Conservation (phyloP, 208 protist species). For the Crithidia acanthocephali region DNA sequence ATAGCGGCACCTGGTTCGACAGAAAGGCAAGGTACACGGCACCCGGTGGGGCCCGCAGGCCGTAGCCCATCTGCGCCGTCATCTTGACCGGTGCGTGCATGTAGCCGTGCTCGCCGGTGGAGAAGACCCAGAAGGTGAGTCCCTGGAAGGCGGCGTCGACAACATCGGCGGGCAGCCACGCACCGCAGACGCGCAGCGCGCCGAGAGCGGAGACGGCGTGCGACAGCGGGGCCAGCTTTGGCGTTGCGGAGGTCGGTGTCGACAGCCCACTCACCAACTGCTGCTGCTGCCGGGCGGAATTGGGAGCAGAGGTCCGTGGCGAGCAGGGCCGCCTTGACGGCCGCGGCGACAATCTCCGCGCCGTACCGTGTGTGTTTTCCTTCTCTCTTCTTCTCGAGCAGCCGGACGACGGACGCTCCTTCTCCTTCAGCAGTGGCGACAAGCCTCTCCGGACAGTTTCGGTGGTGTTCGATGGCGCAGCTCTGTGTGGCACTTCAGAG, state of each 20-base stretch:
- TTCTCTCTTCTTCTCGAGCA: neutral
- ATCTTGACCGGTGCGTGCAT: conserved; percentile 52
- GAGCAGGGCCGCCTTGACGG: neutral
- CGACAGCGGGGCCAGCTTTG: conserved; percentile 1
- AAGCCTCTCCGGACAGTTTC: neutral
- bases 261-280: neutral
- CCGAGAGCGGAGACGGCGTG: neutral
- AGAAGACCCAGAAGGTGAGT: conserved; percentile 70
- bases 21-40: conserved; percentile 60
- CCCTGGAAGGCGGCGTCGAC: conserved; percentile 64
- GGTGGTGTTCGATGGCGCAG: neutral
- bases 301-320: neutral
- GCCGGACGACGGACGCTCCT: neutral
- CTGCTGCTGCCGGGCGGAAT: neutral
- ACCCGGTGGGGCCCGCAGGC: conserved; percentile 35
- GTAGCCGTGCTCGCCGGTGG: conserved; percentile 66
- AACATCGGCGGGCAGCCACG: conserved; percentile 35
- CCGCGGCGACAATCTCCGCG: neutral
- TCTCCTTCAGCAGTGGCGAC: neutral
- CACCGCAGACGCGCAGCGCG: conserved; percentile 42
- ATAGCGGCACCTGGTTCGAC: conserved; percentile 66
- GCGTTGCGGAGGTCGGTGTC: conserved; percentile 11
- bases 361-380: neutral
- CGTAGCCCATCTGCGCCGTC: conserved; percentile 16
- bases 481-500: neutral